These are phyloP conservation scores for Ciborinia camelliae DNA, from an alignment of 2,329 filamentous ascomycete species.

Conservation along the genomic window DNA sequence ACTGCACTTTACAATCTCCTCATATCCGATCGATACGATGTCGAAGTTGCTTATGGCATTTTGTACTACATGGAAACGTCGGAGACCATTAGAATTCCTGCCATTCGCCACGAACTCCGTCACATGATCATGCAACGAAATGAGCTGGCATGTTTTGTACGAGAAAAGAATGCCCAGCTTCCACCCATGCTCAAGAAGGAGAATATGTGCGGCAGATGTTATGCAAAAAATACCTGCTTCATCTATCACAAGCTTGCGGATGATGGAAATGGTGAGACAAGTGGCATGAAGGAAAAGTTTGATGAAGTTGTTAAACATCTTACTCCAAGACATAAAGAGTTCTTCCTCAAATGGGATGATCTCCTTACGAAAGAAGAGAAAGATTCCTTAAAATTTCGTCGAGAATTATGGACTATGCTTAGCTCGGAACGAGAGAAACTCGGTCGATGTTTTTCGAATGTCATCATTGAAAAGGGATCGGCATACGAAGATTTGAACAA, in stretches of 20 bases:
- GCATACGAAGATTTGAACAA: conserved; percentile 64
- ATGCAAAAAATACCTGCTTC: conserved; percentile 87
- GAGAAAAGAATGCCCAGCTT: conserved; percentile 73
- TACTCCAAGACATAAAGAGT: conserved; percentile 69
- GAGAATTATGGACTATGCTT: conserved; percentile 95
- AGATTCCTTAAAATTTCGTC: conserved; percentile 78
- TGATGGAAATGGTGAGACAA: conserved; percentile 74
- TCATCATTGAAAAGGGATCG: conserved; percentile 77
- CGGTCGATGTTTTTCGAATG: conserved; percentile 84
- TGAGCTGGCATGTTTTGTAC: conserved; percentile 78
- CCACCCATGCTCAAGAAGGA: conserved; percentile 83
- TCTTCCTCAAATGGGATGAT: conserved; percentile 93
- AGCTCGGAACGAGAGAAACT: conserved; percentile 83
- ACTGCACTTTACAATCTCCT: conserved; percentile 92
- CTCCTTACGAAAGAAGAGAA: conserved; percentile 92
- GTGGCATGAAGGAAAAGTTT: conserved; percentile 78
- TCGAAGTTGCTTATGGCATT: conserved; percentile 85
- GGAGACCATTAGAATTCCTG: conserved; percentile 78
- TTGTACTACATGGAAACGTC: conserved; percentile 94
- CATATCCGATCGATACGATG: conserved; percentile 89
- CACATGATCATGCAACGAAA: conserved; percentile 98
- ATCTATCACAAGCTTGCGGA: conserved; percentile 91
- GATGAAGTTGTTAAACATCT: conserved; percentile 75
- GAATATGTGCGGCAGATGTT: conserved; percentile 80
- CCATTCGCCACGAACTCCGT: conserved; percentile 80